Evolutionary conservation across 345 rosid genomes (phyloP), one percentile per base, ranked within the genome.

Genomic region (Erysimum cheiranthoides): DNA sequence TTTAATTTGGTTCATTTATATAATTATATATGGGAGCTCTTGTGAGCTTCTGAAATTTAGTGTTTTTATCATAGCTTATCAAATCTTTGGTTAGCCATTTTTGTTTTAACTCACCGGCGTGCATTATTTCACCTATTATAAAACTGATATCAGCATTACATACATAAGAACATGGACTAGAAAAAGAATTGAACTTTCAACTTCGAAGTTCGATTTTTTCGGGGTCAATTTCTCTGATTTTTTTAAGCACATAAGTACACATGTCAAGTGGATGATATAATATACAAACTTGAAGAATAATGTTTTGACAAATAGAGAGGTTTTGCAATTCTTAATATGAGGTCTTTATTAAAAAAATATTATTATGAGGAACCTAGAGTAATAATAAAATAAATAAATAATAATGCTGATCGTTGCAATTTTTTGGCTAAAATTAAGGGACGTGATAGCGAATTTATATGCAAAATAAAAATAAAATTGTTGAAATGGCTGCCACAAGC

Each of bases 231-330:
- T 39, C 1, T 18, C 0, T 25, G 57, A 46, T 56, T 45, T 65
- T 65, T 65, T 27, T 45, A 31, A 39, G 4, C 25, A 56, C 38
- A 32, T 32, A 64, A 54, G 28, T 3, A 61, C 38, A 47, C 42
- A 47, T 38, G 35, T 39, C 78, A 68, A 75, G 68, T 75, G 68
- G 73, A 14, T 67, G 39, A 28, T 67, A 67, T 38, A 38, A 18
- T 18, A 30, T 12, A 25, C 2, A 38, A 13, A 51, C 27, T 67
- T 28, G 35, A 66, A 58, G 66, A 67, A 59, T 28, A 30, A 8
- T 36, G 16, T 50, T 45, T 54, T 65, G 78, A 45, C 5, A 59
- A 75, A 57, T 10, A 66, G 13, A 66, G 13, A 58, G 28, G n/a
- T 46, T 32, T 6, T 57, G n/a, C n/a, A 61, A 47, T 17, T 62